Conservation (phyloP, 768 basidiomycete genomes). For the Stropharia rugosoannulata region DNA sequence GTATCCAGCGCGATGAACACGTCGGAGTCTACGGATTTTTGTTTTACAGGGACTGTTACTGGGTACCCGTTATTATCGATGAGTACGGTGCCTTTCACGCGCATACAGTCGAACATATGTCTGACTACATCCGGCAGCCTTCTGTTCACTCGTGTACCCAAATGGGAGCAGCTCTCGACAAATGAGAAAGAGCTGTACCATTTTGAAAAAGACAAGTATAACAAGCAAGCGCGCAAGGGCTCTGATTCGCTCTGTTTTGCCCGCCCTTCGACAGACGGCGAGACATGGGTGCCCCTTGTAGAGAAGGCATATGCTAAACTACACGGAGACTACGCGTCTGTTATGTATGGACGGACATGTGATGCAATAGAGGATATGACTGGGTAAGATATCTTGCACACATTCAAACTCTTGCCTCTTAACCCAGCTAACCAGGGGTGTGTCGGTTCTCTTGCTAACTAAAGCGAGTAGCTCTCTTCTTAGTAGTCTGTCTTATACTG, state of each 20-base stretch:
- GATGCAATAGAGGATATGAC: conserved; percentile 60
- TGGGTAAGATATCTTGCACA: conserved; percentile 33
- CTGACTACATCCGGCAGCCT: conserved; percentile 27
- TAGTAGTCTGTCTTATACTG: background rate
- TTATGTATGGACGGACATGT: conserved; percentile 34
- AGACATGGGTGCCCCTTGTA: conserved; percentile 60
- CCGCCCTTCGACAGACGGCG: conserved; percentile 42
- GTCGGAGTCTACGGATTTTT: conserved; percentile 61
- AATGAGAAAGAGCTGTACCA: conserved; percentile 48
- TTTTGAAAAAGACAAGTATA: conserved; percentile 46
- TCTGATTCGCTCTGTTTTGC: conserved; percentile 52
- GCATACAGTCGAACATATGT: background rate
- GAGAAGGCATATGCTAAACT: conserved; percentile 61
- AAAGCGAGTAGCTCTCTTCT: background rate
- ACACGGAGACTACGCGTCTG: conserved; percentile 43
- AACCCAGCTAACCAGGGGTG: background rate
- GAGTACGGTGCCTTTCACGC: conserved; percentile 35
- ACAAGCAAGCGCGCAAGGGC: conserved; percentile 44
- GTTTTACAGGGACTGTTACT: conserved; percentile 49
- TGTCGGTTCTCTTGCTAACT: background rate
- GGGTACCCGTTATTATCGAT: conserved; percentile 57
- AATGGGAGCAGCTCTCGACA: conserved; percentile 44
- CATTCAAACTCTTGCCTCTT: background rate
- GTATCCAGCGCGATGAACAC: conserved; percentile 42
- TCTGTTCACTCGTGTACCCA: conserved; percentile 46